A percentile compares a stretch with the other conserved stretches of the same genome.
phyloP scores from a whole-genome alignment of 208 protist genomes.

The Acanthamoeba lugdunensis region DNA sequence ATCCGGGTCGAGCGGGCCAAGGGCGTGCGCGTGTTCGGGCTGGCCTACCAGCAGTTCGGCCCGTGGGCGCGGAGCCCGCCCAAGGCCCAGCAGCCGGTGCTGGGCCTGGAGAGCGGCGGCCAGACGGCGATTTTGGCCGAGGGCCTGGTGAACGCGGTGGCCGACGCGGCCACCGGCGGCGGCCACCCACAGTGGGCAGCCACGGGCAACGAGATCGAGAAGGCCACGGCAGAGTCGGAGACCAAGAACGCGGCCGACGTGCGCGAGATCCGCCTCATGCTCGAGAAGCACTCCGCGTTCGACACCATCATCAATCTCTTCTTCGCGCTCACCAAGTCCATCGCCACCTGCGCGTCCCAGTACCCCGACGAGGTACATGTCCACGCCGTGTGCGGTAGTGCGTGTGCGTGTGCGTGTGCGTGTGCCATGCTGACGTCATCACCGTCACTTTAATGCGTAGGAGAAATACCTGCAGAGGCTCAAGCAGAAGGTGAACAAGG shows the following conservation, averaged over 20 bases:
- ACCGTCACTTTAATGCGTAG: neutral
- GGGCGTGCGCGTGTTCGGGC: constrained; percentile 11
- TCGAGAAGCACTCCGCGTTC: constrained; percentile 39
- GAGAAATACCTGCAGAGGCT: constrained; percentile 7
- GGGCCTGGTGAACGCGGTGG: neutral
- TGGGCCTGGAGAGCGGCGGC: neutral
- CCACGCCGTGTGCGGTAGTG: neutral
- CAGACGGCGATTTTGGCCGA: neutral
- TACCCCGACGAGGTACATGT: constrained; percentile 5
- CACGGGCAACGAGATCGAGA: neutral
- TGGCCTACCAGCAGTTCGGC: constrained; percentile 47
- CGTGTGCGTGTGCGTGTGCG: neutral
- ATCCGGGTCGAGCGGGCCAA: constrained; percentile 28
- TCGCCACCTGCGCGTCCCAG: neutral
- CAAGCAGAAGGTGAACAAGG: constrained; percentile 49
- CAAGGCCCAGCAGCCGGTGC: neutral
- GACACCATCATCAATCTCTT: constrained; percentile 17
- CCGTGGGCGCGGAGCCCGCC: neutral
- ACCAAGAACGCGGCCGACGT: constrained; percentile 10
- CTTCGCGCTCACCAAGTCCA: constrained; percentile 50
- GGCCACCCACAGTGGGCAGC: neutral
- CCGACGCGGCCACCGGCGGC: neutral
- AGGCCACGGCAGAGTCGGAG: neutral
- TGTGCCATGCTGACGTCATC: neutral
- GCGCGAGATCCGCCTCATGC: constrained; percentile 14